A percentile compares a stretch with the other conserved stretches of the same genome.
Conservation (phyloP, 2,329 filamentous ascomycete genomes). For the Botrytis tulipae region DNA sequence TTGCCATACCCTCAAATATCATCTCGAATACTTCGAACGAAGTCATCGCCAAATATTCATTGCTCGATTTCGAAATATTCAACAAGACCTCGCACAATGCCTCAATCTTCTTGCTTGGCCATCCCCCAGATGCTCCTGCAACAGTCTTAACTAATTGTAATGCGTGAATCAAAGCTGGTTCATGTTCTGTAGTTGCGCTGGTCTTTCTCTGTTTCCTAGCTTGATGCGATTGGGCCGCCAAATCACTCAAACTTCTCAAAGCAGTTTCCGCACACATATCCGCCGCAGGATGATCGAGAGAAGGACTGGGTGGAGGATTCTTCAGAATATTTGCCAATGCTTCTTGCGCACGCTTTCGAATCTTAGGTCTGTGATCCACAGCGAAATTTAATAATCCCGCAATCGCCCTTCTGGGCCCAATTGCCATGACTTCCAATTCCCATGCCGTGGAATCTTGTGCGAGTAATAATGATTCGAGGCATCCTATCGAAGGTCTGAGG, state of each 20-base stretch:
- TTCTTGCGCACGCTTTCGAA: conserved; percentile 89
- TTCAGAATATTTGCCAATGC: conserved; percentile 79
- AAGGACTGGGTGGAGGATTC: conserved; percentile 84
- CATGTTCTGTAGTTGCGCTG: conserved; percentile 57
- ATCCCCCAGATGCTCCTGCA: conserved; percentile 82
- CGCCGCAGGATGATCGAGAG: conserved; percentile 88
- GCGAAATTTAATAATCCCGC: conserved; percentile 82
- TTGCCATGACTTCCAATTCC: conserved; percentile 79
- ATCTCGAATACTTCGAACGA: conserved; percentile 97
- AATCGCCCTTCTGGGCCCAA: conserved; percentile 82
- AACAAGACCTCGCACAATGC: conserved; percentile 84
- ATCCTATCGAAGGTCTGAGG: conserved; percentile 84
- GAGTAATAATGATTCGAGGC: conserved; percentile 84
- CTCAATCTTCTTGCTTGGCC: conserved; percentile 96
- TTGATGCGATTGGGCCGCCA: conserved; percentile 60
- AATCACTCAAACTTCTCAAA: conserved; percentile 73
- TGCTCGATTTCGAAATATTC: conserved; percentile 83
- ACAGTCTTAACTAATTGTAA: conserved; percentile 90
- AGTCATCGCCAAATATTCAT: conserved; percentile 94
- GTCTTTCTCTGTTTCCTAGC: conserved; percentile 67
- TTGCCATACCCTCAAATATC: conserved; percentile 89
- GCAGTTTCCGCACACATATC: conserved; percentile 95
- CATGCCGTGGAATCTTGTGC: conserved; percentile 86
- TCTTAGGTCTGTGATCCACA: conserved; percentile 86
- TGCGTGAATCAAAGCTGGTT: conserved; percentile 85